Conservation (phyloP, 192 early-diverging fungal genomes). For the Pecoramyces ruminantium region DNA sequence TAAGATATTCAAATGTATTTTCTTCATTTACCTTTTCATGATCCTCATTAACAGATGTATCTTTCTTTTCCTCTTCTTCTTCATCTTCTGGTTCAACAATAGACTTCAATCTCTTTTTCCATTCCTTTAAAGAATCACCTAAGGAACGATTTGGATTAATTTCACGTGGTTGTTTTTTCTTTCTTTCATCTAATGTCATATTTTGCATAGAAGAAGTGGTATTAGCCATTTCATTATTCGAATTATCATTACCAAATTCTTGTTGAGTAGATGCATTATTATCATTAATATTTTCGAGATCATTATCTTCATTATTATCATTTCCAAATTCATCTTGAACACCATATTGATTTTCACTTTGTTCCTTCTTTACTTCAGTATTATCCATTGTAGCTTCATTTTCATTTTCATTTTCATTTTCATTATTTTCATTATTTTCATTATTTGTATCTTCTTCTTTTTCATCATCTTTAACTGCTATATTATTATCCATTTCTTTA, state of each 20-base stretch:
- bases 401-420: constrained; percentile 17
- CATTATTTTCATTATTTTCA: constrained; percentile 19
- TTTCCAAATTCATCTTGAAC: constrained; percentile 8
- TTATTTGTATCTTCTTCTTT: constrained; percentile 18
- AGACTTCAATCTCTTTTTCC: constrained; percentile 69
- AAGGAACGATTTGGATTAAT: constrained; percentile 76
- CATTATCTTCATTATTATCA: constrained; percentile 22
- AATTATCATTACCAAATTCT: constrained; percentile 10
- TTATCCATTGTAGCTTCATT: constrained; percentile 22
- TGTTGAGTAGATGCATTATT: constrained; percentile 13
- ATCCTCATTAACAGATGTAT: constrained; percentile 9
- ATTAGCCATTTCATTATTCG: constrained; percentile 15
- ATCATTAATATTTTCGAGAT: constrained; percentile 11
- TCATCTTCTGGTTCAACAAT: constrained; percentile 37
- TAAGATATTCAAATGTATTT: constrained; percentile 55
- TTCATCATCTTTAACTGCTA: constrained; percentile 20
- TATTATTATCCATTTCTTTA: constrained; percentile 9
- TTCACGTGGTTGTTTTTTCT: constrained; percentile 16
- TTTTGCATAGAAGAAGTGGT: not conserved
- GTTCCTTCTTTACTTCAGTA: constrained; percentile 2
- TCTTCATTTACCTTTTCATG: constrained; percentile 28
- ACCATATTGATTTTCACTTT: constrained; percentile 15
- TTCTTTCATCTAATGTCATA: constrained; percentile 5
- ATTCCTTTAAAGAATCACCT: constrained; percentile 84
- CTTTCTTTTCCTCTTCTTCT: constrained; percentile 21